Evolutionary conservation across 2,329 filamentous ascomycete genomes (phyloP).

Genomic region (Diaporthe ampelina): DNA sequence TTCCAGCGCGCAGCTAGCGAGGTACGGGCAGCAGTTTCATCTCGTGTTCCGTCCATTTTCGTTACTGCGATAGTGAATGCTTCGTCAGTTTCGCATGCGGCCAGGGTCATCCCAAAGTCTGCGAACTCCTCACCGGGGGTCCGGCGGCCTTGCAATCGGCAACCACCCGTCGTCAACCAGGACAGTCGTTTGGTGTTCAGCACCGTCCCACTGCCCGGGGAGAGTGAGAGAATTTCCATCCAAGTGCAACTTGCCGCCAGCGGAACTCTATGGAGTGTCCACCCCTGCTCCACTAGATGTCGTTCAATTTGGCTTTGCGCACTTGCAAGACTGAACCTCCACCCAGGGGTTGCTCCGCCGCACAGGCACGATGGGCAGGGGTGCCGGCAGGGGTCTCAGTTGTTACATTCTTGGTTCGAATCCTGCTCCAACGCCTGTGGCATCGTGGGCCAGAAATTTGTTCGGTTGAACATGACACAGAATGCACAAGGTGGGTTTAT

Average conservation of each 20-base stretch:
- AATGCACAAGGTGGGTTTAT: conserved; percentile 7
- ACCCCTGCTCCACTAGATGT: conserved; percentile 40
- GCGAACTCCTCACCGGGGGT: conserved; percentile 23
- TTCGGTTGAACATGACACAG: conserved; percentile 41
- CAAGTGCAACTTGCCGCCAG: conserved; percentile 2
- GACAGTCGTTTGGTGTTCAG: conserved; percentile 4
- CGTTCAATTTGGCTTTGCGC: conserved; percentile 41
- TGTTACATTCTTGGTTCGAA: conserved; percentile 35
- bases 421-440: conserved; percentile 30
- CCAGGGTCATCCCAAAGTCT: conserved; percentile 45
- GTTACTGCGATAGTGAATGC: conserved; percentile 43
- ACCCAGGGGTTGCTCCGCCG: conserved; percentile 33
- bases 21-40: conserved; percentile 51
- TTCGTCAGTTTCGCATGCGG: conserved; percentile 49
- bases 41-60: conserved; percentile 44
- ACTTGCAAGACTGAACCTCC: conserved; percentile 36
- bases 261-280: conserved; percentile 7
- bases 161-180: not conserved
- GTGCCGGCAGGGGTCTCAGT: conserved; percentile 36
- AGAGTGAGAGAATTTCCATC: not conserved
- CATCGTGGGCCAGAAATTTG: conserved; percentile 28
- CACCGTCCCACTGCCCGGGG: not conserved
- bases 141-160: conserved; percentile 25
- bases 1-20: conserved; percentile 29
- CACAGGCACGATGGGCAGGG: conserved; percentile 36